phyloP scores from a whole-genome alignment of 768 basidiomycete species.

The Dioszegia hungarica region DNA sequence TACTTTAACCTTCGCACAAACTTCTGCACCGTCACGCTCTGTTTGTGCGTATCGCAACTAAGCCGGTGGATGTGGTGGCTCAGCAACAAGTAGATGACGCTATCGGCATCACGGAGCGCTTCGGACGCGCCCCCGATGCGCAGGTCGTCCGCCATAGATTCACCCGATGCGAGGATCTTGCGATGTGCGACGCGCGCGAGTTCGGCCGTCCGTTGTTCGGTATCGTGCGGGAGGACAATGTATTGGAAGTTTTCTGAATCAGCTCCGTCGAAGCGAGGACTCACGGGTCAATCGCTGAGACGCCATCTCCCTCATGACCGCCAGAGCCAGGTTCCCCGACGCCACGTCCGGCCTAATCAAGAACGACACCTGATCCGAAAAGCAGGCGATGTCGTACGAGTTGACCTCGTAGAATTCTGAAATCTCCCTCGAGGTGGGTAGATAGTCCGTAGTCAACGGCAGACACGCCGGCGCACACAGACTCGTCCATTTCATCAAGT shows the following conservation, averaged over 20 bases:
- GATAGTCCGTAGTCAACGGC: conserved; percentile 83
- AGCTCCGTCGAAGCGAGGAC: conserved; percentile 9
- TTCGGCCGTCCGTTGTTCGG: conserved; percentile 2
- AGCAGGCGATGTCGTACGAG: conserved; percentile 82
- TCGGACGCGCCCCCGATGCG: conserved; percentile 49
- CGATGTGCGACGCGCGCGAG: background rate
- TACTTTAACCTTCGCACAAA: conserved; percentile 65
- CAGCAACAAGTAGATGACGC: conserved; percentile 87
- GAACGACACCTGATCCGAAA: conserved; percentile 78
- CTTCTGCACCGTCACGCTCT: conserved; percentile 78
- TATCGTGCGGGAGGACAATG: conserved; percentile 55
- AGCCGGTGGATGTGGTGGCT: conserved; percentile 92
- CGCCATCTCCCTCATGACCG: conserved; percentile 77
- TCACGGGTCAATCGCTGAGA: conserved; percentile 65
- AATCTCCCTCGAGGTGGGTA: conserved; percentile 66
- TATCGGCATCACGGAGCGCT: conserved; percentile 48
- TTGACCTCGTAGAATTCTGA: conserved; percentile 74
- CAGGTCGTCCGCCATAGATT: conserved; percentile 58
- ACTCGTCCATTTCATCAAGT: conserved; percentile 81
- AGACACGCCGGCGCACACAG: conserved; percentile 80
- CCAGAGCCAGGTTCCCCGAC: conserved; percentile 41
- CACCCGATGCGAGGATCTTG: conserved; percentile 27
- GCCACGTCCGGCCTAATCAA: conserved; percentile 61
- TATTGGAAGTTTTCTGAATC: conserved; percentile 82
- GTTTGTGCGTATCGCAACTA: conserved; percentile 69